Evolutionary conservation across 2,329 filamentous ascomycete species (phyloP), one percentile per base, ranked within the genome.

Genomic region (Venturia effusa): DNA sequence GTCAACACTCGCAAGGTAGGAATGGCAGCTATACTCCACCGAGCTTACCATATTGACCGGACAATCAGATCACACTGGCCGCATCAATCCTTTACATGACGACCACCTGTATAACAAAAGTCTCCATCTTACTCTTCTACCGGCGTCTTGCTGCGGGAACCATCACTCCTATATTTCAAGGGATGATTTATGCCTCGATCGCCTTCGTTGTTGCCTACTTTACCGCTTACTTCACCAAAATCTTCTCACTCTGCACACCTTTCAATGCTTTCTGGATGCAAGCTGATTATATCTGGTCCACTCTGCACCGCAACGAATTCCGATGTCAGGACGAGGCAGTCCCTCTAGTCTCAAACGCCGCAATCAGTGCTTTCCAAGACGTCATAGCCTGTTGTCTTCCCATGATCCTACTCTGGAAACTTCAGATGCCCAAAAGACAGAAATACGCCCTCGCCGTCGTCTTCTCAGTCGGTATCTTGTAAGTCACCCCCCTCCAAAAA

Each of bases 91-190:
- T 64, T 2, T 68, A 68, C 57, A 51, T 68, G 40, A 57, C 27
- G 6, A 64, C 66, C 4, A 67, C 67, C 19, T 65, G 64, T 1
- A 39, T 66, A 27, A 69, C 64, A 8, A 69, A 68, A 40, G 62
- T 69, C 59, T 68, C 67, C 10, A 69, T 69, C 34, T 60, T 69
- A 3, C 40, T 54, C 8, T 69, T 69, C 54, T 69, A 69, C 40
- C 67, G 66, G 7, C 66, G 68, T 8, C 66, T 69, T 30, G 65
- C 66, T 15, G 54, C 48, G 6, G 59, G 59, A n/a, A 40, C 61
- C 24, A 55, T 66, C 45, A 37, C 27, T 0, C 51, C 65, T 7
- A 17, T 22, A 11, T 64, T 64, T 19, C 51, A 48, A 51, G 48
- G 32, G 27, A 22, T 41, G 15, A n/a, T 54, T 11, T 59, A 64